Conservation (phyloP, 2,329 filamentous ascomycete species). For the Alternaria brassicicola region DNA sequence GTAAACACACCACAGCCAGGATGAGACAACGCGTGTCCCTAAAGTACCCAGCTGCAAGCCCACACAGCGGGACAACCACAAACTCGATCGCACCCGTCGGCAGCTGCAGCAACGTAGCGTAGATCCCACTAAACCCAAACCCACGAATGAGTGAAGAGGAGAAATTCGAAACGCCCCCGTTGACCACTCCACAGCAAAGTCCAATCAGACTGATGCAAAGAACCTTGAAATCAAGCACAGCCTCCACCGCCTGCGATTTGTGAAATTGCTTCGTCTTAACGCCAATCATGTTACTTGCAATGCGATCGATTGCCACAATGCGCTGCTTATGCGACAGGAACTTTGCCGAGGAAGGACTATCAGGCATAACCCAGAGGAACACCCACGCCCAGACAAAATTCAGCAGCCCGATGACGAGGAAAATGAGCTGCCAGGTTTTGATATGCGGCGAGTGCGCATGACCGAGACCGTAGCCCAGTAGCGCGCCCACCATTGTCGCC, state of each 20-base stretch:
- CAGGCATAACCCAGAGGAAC: constrained; percentile 48
- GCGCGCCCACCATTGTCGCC: constrained; percentile 47
- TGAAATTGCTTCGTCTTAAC: constrained; percentile 51
- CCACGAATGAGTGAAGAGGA: constrained; percentile 55
- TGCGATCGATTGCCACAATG: constrained; percentile 50
- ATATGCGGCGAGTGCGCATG: constrained; percentile 34
- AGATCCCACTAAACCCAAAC: constrained; percentile 51
- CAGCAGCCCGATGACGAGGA: constrained; percentile 46
- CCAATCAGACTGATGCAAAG: constrained; percentile 52
- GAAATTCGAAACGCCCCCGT: constrained; percentile 60
- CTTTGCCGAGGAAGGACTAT: constrained; percentile 44
- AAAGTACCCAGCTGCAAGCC: constrained; percentile 43
- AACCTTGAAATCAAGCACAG: constrained; percentile 49
- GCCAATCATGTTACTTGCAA: constrained; percentile 51
- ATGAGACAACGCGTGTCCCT: constrained; percentile 39
- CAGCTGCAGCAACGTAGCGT: constrained; percentile 52
- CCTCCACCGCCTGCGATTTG: constrained; percentile 49
- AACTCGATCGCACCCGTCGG: constrained; percentile 55
- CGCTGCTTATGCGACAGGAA: constrained; percentile 49
- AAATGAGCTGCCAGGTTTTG: constrained; percentile 47
- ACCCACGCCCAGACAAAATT: constrained; percentile 47
- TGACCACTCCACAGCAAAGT: constrained; percentile 55
- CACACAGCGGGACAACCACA: constrained; percentile 47
- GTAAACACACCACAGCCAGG: constrained; percentile 50
- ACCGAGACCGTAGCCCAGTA: constrained; percentile 47